Evolutionary conservation across 768 basidiomycete species (phyloP), one percentile per base, ranked within the genome.

Genomic region (Gloeopeniophorella convolvens): DNA sequence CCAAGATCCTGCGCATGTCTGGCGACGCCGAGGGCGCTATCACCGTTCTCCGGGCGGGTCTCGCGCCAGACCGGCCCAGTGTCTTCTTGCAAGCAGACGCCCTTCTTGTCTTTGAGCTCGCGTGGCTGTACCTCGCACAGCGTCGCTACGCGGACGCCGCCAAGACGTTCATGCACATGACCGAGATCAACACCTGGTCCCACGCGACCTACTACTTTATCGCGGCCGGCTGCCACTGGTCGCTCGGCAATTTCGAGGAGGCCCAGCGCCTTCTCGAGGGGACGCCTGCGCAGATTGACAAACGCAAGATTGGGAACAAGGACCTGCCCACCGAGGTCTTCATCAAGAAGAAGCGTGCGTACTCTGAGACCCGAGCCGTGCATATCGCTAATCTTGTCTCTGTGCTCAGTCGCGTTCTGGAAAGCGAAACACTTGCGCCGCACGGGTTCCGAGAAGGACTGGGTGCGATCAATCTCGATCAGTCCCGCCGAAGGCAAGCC

Each of bases 151-250:
- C 74, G 54, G 84, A 89, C 54, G 74, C 82, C 1, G 85, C 84
- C 1, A 77, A 83, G 40, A 70, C 72, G 49, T 88, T 89, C 58
- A 57, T 87, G 35, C 71, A 67, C 48, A 68, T 89, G 55, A 81
- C 78, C 4, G 74, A 78, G 54, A 59, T 87, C 52, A 90, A 89
- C 59, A 78, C 69, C 37, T 90, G 88, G 88, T 81, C 28, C 6
- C 87, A 85, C 44, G 85, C 76, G 3, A 89, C 87, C 9, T 89
- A 89, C 63, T 80, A 80, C 56, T 87, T 83, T 62, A 75, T 88
- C 28, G 81, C 84, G 18, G 85, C 82, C n/a, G 83, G 87, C 1
- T 89, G 87, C 59, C 73, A 82, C 56, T 60, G 83, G 41, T 78
- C 80, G 0, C 55, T 80, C 8, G 74, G 76, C 26, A 70, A 84